Base-by-base conservation (phyloP, 495 filamentous ascomycete species). In the Penicillium desertorum region DNA sequence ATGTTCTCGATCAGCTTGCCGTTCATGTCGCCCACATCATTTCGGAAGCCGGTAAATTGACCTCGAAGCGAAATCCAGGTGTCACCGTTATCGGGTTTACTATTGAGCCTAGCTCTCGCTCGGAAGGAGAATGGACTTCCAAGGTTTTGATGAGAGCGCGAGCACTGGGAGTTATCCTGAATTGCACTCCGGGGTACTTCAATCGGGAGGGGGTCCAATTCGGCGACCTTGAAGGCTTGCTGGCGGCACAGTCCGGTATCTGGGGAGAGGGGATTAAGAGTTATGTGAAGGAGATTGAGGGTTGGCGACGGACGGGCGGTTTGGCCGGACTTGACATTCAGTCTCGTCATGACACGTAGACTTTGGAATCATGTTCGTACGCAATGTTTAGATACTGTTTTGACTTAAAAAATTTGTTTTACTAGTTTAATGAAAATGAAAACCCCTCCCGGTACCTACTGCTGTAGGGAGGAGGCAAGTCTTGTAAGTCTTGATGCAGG, bases 171-270 rank as follows among this genome's bases (percentile, higher is more conserved):
- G 65, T 62, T 5, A 50, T 80, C 6, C 55, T 62, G 2, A 68
- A 75, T 14, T 88, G 84, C 69, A 86, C 82, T 8, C 83, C 85
- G 1, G 70, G 80, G 14, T 86, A 86, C 58, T 72, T 76, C 47
- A 87, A 79, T 32, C 64, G 54, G 11, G 79, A 86, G 59, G 83
- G 75, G 4, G 66, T 70, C 7, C 16, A 22, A 17, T 32, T 37
- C 20, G 14, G 45, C 3, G 37, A 37, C 20, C 2, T 57, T 9
- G 32, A 56, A 14, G 25, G 17, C 11, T 53, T 46, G 17, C 45
- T 29, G 3, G 45, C 49, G 3, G 62, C 62, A 9, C 29, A 49
- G 2, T 42, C 34, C 23, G 46, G 45, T 10, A 11, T 48, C 2
- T 71, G 65, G 65, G 63, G 59, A 20, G 51, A 45, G 14, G 65